Evolutionary conservation across 2,329 filamentous ascomycete genomes (phyloP).

Genomic region (Colletotrichum trifolii): DNA sequence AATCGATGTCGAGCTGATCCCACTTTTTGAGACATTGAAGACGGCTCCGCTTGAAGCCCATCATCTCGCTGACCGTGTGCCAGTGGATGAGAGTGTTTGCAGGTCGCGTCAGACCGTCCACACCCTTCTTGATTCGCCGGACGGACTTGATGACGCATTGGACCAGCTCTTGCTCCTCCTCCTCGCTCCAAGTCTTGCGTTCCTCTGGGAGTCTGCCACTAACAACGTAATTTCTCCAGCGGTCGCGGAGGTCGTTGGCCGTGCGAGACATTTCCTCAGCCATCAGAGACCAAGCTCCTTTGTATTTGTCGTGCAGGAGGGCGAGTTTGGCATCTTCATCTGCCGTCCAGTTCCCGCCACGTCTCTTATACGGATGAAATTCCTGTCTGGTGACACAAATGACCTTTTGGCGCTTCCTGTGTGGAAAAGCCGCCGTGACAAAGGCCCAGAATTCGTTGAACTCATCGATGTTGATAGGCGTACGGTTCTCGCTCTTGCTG

Average conservation of each 20-base stretch:
- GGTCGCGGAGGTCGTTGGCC: conserved; percentile 74
- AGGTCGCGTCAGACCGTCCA: conserved; percentile 47
- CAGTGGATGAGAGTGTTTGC: conserved; percentile 68
- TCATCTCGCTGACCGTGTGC: conserved; percentile 70
- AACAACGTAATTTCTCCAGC: conserved; percentile 75
- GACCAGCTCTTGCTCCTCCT: conserved; percentile 67
- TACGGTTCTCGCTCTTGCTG: conserved; percentile 47
- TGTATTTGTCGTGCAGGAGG: conserved; percentile 57
- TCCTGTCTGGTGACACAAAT: conserved; percentile 68
- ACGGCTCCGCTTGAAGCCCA: conserved; percentile 70
- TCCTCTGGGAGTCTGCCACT: conserved; percentile 62
- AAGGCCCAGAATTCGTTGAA: conserved; percentile 61
- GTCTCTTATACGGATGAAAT: conserved; percentile 73
- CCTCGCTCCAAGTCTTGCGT: conserved; percentile 67
- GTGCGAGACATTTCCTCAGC: conserved; percentile 71
- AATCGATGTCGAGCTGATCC: conserved; percentile 57
- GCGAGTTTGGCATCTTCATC: conserved; percentile 68
- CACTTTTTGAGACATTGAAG: conserved; percentile 78
- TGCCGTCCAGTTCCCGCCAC: conserved; percentile 66
- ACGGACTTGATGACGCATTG: conserved; percentile 65
- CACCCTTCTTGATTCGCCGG: conserved; percentile 55
- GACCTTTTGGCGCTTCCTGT: conserved; percentile 63
- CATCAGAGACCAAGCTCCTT: conserved; percentile 71
- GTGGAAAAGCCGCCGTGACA: conserved; percentile 60
- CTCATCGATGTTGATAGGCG: conserved; percentile 43